Percentiles rank a stretch among this genome's conserved stretches.
Evolutionary conservation across 1,284 basidiomycete species (phyloP).

Genomic region (Malassezia yamatoensis): DNA sequence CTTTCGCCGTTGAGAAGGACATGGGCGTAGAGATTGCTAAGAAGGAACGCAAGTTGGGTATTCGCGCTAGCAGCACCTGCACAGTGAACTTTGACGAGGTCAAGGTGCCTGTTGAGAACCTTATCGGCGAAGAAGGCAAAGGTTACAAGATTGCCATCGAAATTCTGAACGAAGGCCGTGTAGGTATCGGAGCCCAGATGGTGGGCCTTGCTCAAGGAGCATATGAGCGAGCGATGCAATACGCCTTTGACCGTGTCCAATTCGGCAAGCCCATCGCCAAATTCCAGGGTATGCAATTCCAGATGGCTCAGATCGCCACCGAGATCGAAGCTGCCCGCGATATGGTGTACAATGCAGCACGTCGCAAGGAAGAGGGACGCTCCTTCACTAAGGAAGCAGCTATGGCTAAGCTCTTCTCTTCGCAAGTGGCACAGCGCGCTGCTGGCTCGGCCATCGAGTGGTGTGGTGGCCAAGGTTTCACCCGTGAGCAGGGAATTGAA

Average conservation of each 20-base stretch:
- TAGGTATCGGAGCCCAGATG: constrained; percentile 78
- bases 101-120: constrained; percentile 78
- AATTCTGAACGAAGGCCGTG: constrained; percentile 91
- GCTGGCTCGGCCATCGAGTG: constrained; percentile 87
- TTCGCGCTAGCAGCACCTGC: constrained; percentile 92
- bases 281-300: constrained; percentile 92
- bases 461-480: constrained; percentile 91
- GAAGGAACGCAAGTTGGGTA: constrained; percentile 97
- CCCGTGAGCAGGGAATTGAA: constrained; percentile 69
- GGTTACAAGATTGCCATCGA: constrained; percentile 95
- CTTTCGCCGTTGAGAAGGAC: constrained; percentile 88
- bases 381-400: constrained; percentile 85
- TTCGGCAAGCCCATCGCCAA: constrained; percentile 75
- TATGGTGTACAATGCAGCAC: constrained; percentile 90
- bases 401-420: constrained; percentile 79
- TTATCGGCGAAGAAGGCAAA: constrained; percentile 83
- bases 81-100: constrained; percentile 92
- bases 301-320: constrained; percentile 72
- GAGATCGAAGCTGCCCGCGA: constrained; percentile 86
- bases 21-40: constrained; percentile 97
- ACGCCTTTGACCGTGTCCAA: constrained; percentile 85
- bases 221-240: constrained; percentile 81
- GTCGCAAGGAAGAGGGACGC: constrained; percentile 86
- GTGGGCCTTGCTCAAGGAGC: constrained; percentile 92
- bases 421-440: constrained; percentile 77